Evolutionary conservation across 176 grass and related monocot species (phyloP), one percentile per base, ranked within the genome.

Genomic region (Puccinellia tenuiflora): DNA sequence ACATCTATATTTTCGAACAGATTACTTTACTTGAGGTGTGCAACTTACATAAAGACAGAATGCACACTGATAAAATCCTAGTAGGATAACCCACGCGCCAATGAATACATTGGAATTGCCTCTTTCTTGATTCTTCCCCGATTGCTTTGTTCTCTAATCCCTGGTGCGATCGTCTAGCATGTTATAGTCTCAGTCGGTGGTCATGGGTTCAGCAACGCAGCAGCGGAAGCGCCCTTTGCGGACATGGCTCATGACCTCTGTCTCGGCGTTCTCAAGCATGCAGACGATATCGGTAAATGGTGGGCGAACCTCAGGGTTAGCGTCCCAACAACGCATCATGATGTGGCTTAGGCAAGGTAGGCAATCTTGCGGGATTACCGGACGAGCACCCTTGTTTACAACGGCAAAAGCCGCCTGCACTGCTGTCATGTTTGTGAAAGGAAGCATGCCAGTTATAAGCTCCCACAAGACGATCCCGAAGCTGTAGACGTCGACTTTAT

Each of bases 401-500:
- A 98, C 96, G 47, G 96, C 96, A 39, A 98, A 98, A 88, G 96
- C 96, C 9, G 96, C 96, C 81, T 98, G 96, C 68, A 96, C 89
- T 15, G 93, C 91, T 35, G 96, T 93, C 96, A 96, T 98, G 75
- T 98, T 96, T 65, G 86, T 88, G 83, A 98, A 98, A 6, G 96
- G 96, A 78, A 98, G 91, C 87, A 96, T 96, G 77, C 96, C 96
- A 0, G 96, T 96, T 65, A 98, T 94, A 29, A 98, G 96, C 87
- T 98, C 96, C 96, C 96, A 98, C 54, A 98, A 35, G 24, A 98
- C 93, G 10, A 98, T 96, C 35, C 93, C 96, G 40, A 98, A 98
- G 83, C 96, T 98, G 30, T 98, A 98, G 15, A 95, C 96, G 69
- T 98, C 96, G 52, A 98, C 96, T 88, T 98, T 98, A 76, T 98